Evolutionary conservation across 2,329 filamentous ascomycete species (phyloP), one percentile per base, ranked within the genome.

Genomic region (Cryphonectria nitschkei): DNA sequence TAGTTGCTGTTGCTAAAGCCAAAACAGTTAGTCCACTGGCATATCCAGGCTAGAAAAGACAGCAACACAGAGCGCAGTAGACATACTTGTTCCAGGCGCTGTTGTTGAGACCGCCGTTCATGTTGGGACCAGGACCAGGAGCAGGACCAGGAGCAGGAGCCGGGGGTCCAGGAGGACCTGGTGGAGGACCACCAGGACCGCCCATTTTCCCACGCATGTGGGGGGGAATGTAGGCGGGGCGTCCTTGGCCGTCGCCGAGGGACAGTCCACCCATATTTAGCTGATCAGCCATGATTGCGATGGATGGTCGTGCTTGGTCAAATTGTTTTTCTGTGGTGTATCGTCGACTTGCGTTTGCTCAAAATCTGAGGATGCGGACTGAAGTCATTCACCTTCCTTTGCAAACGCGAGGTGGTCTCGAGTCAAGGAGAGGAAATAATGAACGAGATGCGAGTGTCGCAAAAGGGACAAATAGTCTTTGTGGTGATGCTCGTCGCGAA

Each of bases 231-330:
- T 96, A 96, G 70, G 92, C 92, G 68, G 80, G 78, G 43, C 81
- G 80, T 63, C 77, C 76, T 68, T 79, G 77, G 41, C 81, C 80
- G 71, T 80, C 80, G 70, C 83, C 89, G 74, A 95, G 85, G 82
- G 84, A 91, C 78, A 95, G 86, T 80, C 90, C 89, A 80, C 87
- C 88, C 88, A 95, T 94, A 86, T 94, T 93, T 78, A 96, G 88
- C 86, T 95, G 91, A 79, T 93, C 92, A 81, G 92, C 92, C 92
- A 94, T 94, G 80, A 82, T 91, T 84, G 78, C 78, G 77, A 67
- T 74, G 61, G 68, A 65, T 37, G 68, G 65, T 61, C 50, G n/a
- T 60, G 41, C 56, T 41, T 60, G 72, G 63, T 72, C 54, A 71
- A 67, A 68, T 74, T 68, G 70, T 72, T 68, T 68, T 69, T 68